A percentile compares a stretch with the other conserved stretches of the same genome.
Evolutionary conservation across 164 flowering plant genomes (phyloP).

Genomic region (Vitis rotundifolia): DNA sequence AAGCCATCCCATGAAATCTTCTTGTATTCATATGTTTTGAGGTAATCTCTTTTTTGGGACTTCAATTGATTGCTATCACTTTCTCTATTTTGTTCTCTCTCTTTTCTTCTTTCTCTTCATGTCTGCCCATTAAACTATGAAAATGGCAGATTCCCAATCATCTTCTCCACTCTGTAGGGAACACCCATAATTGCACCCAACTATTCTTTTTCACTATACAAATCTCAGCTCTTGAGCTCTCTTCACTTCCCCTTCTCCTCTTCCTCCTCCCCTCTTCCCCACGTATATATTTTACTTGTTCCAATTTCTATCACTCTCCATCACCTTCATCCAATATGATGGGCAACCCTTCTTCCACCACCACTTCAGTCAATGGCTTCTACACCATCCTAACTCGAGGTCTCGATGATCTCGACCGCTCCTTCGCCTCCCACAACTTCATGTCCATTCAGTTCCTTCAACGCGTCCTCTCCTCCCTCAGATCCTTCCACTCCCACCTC

Average conservation of each 20-base stretch:
- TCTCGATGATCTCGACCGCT: conserved; percentile 18
- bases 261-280: not conserved
- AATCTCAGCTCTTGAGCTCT: not conserved
- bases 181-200: conserved; percentile 30
- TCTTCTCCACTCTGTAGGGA: conserved; percentile 25
- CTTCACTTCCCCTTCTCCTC: not conserved
- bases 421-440: conserved; percentile 17
- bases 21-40: too few species aligned
- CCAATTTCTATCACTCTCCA: conserved; percentile 19
- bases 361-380: conserved; percentile 22
- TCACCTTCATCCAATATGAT: conserved; percentile 6
- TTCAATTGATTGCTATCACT: too few species aligned
- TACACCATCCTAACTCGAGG: conserved; percentile 19
- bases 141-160: conserved; percentile 27
- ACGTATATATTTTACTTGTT: conserved; percentile 3
- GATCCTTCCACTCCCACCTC: conserved; percentile 27
- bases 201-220: conserved; percentile 11
- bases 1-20: not conserved
- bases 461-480: conserved; percentile 21
- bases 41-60: too few species aligned
- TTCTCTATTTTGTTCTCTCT: not conserved
- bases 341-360: conserved; percentile 18
- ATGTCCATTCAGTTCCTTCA: conserved; percentile 27
- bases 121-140: conserved; percentile 11
- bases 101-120: not conserved